phyloP scores from a whole-genome alignment of 202 grass and related monocot species.

The Sporobolus alterniflorus region DNA sequence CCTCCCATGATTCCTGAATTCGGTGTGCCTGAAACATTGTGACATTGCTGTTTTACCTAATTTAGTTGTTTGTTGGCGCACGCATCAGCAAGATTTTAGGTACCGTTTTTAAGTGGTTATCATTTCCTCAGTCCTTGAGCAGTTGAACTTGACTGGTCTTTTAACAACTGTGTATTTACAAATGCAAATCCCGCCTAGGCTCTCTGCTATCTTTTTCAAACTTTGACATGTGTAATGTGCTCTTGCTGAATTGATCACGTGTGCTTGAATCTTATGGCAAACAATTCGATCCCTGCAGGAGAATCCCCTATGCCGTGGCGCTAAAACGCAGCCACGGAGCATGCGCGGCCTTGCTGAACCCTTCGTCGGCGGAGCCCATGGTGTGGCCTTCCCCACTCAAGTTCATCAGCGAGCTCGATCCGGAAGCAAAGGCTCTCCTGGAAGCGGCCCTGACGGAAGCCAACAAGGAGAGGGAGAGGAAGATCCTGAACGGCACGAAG shows the following conservation, averaged over 20 bases:
- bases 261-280: not conserved
- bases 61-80: not conserved
- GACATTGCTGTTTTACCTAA: not conserved
- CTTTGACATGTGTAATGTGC: not conserved
- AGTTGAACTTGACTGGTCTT: not conserved
- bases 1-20: not conserved
- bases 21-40: not conserved
- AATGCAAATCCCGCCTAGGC: not conserved
- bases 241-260: not conserved
- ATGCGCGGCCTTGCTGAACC: conserved; percentile 88
- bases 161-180: not conserved
- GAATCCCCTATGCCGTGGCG: conserved; percentile 78
- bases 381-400: conserved; percentile 95
- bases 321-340: conserved; percentile 66
- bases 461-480: conserved; percentile 93
- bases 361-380: conserved; percentile 81
- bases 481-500: conserved; percentile 66
- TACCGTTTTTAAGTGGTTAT: not conserved
- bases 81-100: not conserved
- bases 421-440: conserved; percentile 80
- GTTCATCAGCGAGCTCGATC: conserved; percentile 95
- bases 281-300: conserved; percentile 42
- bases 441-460: conserved; percentile 84
- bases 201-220: not conserved
- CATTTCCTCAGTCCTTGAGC: not conserved